These are phyloP conservation scores for Bimuria novae-zelandiae DNA, from an alignment of 2,329 filamentous ascomycete genomes.

Conservation along the genomic window DNA sequence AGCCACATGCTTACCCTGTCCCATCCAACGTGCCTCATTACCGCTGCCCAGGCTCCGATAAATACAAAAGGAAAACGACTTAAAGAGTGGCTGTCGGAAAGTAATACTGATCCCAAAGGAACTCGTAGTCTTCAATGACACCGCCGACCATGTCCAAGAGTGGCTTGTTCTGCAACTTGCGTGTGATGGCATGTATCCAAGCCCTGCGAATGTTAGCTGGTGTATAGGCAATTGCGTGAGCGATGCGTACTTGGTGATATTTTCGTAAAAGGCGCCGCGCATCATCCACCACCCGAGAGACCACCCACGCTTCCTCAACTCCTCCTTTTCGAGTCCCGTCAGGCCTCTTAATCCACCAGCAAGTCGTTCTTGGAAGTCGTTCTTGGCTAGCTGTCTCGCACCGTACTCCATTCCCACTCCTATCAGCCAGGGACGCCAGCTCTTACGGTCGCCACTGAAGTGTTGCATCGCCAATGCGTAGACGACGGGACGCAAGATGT, in stretches of 20 bases:
- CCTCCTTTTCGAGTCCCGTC: conserved; percentile 85
- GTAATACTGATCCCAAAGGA: conserved; percentile 97
- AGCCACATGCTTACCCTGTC: conserved; percentile 9
- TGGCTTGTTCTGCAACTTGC: conserved; percentile 71
- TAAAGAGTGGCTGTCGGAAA: conserved; percentile 70
- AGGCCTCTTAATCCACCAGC: conserved; percentile 75
- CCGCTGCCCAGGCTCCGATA: background rate
- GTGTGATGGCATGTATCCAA: conserved; percentile 70
- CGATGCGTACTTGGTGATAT: conserved; percentile 68
- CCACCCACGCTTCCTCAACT: conserved; percentile 87
- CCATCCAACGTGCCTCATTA: background rate
- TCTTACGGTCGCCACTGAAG: conserved; percentile 71
- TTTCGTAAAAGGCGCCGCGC: conserved; percentile 96
- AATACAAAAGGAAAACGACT: conserved; percentile 18
- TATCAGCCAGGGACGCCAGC: conserved; percentile 90
- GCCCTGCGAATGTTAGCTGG: conserved; percentile 48
- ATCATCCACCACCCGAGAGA: conserved; percentile 94
- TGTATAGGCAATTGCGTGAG: background rate
- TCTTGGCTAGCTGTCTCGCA: conserved; percentile 80
- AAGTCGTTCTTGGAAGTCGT: conserved; percentile 63
- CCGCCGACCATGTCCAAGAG: conserved; percentile 81
- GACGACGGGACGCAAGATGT: conserved; percentile 84
- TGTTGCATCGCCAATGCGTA: conserved; percentile 84
- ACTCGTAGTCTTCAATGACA: conserved; percentile 94
- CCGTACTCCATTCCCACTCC: conserved; percentile 85